Conservation (phyloP, 139 green algal genomes). For the Chlamydomonas sp. region DNA sequence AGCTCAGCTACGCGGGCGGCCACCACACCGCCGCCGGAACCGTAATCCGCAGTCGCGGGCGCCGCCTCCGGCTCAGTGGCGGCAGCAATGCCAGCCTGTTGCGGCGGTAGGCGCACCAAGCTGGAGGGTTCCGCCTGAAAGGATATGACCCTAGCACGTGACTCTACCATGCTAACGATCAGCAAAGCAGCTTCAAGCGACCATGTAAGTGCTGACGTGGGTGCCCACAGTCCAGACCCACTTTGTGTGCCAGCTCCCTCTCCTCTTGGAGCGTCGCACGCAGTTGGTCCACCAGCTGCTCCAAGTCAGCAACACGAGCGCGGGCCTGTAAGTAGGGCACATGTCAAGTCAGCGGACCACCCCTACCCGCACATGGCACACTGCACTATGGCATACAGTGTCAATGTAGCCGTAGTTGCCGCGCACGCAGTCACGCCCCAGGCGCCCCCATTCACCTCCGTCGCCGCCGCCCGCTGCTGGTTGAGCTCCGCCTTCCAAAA, state of each 20-base stretch:
- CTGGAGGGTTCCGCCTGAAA: too few relatives aligned
- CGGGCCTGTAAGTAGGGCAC: neutral
- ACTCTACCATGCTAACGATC: too few relatives aligned
- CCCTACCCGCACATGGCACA: too few relatives aligned
- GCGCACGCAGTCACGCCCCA: neutral
- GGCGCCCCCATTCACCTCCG: neutral
- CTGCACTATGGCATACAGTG: too few relatives aligned
- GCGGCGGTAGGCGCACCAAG: too few relatives aligned
- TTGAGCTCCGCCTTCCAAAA: constrained; percentile 41
- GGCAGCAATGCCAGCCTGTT: too few relatives aligned
- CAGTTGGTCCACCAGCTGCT: neutral
- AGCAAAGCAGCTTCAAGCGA: too few relatives aligned
- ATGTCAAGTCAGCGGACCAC: too few relatives aligned
- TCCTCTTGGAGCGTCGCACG: neutral
- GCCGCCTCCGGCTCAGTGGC: neutral
- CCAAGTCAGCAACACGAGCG: constrained; percentile 1
- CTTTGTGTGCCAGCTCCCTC: neutral
- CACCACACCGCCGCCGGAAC: neutral
- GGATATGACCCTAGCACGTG: too few relatives aligned
- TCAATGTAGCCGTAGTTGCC: neutral
- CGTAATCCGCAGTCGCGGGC: neutral
- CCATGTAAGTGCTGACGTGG: too few relatives aligned
- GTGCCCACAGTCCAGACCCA: neutral
- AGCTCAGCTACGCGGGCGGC: neutral
- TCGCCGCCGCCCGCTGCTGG: neutral